A percentile compares a stretch with the other conserved stretches of the same genome.
Conservation (phyloP, 805 yeast species). For the Candida broadrunensis region DNA sequence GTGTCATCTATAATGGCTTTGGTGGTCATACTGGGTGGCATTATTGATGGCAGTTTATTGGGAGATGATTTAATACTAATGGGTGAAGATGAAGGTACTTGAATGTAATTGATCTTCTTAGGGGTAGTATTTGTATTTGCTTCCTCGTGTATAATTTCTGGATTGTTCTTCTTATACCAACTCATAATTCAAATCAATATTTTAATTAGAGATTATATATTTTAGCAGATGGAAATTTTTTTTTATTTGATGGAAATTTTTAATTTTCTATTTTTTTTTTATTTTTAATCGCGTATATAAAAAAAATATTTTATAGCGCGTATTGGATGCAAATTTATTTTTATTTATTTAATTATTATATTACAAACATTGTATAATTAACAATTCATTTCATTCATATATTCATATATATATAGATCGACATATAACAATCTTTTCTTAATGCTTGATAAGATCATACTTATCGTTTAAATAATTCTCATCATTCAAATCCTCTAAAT, state of each 20-base stretch:
- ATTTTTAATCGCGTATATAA: too few relatives aligned
- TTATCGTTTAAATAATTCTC: slow-evolving; percentile 7
- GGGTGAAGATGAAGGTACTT: slow-evolving; percentile 43
- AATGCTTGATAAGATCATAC: too few relatives aligned
- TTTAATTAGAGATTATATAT: too few relatives aligned
- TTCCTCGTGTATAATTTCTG: slow-evolving; percentile 14
- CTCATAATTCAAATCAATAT: slow-evolving; percentile 21
- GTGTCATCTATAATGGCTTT: slow-evolving; percentile 12
- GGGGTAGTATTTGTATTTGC: slow-evolving; percentile 9
- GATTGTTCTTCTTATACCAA: slow-evolving; percentile 19
- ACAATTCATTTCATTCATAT: background rate
- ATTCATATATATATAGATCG: background rate
- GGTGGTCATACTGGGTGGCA: slow-evolving; percentile 5
- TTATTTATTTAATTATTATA: background rate
- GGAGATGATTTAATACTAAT: slow-evolving; percentile 28
- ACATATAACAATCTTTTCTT: too few relatives aligned
- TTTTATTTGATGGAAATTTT: background rate
- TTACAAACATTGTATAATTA: too few relatives aligned
- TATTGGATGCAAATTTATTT: background rate
- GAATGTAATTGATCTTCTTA: slow-evolving; percentile 20
- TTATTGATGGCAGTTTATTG: slow-evolving; percentile 5
- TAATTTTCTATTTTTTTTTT: background rate
- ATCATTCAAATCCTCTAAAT: slow-evolving; percentile 25
- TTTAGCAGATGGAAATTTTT: too few relatives aligned
- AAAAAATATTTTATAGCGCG: background rate